Conservation (phyloP, 2,329 filamentous ascomycete species). For the Paradendryphiella salina region DNA sequence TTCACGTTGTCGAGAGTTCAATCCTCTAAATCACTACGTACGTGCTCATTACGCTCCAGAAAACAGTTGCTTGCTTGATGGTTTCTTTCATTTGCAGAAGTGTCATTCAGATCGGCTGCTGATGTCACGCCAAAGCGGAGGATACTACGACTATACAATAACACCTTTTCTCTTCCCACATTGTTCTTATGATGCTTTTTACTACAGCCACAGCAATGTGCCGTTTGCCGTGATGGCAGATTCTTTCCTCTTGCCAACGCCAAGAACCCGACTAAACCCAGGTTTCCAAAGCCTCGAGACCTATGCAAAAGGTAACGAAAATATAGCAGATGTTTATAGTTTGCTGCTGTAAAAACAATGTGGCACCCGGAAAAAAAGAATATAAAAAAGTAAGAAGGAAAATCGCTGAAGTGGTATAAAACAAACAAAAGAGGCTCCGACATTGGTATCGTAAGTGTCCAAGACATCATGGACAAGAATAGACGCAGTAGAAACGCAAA, state of each 20-base stretch:
- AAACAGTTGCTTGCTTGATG: constrained; percentile 1
- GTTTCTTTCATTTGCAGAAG: constrained; percentile 14
- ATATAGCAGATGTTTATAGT: constrained; percentile 11
- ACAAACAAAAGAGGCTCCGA: constrained; percentile 30
- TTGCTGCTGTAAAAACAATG: constrained; percentile 4
- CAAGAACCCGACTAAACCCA: constrained; percentile 13
- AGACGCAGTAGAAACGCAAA: constrained; percentile 26
- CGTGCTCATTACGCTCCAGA: background rate
- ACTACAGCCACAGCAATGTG: constrained; percentile 11
- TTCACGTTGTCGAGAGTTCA: too few relatives aligned
- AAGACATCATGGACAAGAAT: constrained; percentile 27
- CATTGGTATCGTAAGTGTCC: constrained; percentile 41
- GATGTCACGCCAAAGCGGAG: constrained; percentile 1
- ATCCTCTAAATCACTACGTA: background rate
- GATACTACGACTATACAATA: constrained; percentile 20
- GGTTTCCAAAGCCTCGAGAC: constrained; percentile 4
- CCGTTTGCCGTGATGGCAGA: constrained; percentile 14
- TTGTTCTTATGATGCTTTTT: constrained; percentile 12
- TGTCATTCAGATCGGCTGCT: constrained; percentile 6
- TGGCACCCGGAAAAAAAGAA: constrained; percentile 68
- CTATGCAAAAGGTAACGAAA: constrained; percentile 14
- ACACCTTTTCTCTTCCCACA: constrained; percentile 14
- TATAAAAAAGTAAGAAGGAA: too few relatives aligned
- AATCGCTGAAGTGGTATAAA: constrained; percentile 51
- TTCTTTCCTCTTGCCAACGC: constrained; percentile 15